Evolutionary conservation across 225 moss, liverwort and hornwort species (phyloP), one percentile per base, ranked within the genome.

Genomic region (Anthoceros angustus): DNA sequence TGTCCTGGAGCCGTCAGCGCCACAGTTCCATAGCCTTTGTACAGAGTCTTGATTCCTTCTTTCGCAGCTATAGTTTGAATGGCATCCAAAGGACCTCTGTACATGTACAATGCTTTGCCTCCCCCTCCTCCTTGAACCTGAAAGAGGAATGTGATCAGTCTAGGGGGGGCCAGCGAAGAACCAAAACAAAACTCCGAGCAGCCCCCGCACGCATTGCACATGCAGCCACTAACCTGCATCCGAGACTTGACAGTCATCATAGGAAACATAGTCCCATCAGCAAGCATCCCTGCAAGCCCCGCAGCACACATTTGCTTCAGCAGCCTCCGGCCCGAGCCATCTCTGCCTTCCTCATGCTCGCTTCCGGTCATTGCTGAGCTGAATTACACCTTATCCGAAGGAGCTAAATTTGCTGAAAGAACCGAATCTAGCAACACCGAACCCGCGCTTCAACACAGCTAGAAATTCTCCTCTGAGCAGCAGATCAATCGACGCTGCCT

Each of bases 221-320:
- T 18, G 49, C 3, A 50, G 49, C 14, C 8, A 15, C 7, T 55
- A 66, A 89, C 93, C 94, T 88, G 88, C 10, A 95, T 78, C 66
- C 94, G 80, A 1, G 94, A 88, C 67, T 95, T 95, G 20, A 88
- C 94, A 11, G 94, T 95, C 90, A 95, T 87, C 94, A 95, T 95
- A 6, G 94, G 94, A 41, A 88, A 95, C 86, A 77, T 85, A 12
- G 86, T 64, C 25, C 77, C 81, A 62, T 95, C 94, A 18, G 84
- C 94, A 38, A 95, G 70, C 80, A 80, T 85, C 38, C 94, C 94
- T 6, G 94, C 94, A 64, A 85, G n/a, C 24, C 88, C 94, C 39
- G 84, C 90, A 5, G 90, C 84, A 48, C 86, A 38, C 71, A 85
- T 74, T 74, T 95, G 90, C 75, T 85, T 90, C 32, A 77, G 72